phyloP scores from a whole-genome alignment of 305 asterid genomes.

The Nicotiana rustica region DNA sequence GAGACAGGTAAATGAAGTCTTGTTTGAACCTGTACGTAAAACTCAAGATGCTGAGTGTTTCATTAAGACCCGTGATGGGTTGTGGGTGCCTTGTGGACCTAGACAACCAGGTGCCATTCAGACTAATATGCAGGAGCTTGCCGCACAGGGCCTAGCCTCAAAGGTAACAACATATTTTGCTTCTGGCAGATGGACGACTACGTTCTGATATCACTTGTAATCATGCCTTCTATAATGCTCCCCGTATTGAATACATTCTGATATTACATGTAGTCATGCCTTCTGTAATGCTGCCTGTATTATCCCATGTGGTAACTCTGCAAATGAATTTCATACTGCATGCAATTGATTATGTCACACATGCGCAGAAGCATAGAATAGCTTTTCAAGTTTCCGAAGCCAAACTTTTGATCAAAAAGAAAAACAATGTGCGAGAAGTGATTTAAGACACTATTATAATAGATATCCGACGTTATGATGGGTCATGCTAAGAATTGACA shows the following conservation, averaged over 20 bases:
- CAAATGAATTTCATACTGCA: not conserved
- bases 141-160: slow-evolving; percentile 43
- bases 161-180: slow-evolving; percentile 33
- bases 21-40: slow-evolving; percentile 47
- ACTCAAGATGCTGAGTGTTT: slow-evolving; percentile 47
- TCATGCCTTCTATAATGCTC: not conserved
- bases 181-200: slow-evolving; percentile 1
- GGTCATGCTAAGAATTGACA: not conserved
- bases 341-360: not conserved
- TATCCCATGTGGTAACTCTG: not conserved
- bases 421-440: not conserved
- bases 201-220: not conserved
- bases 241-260: not conserved
- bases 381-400: not conserved
- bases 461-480: not conserved
- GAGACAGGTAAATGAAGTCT: slow-evolving; percentile 41
- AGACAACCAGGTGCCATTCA: slow-evolving; percentile 44
- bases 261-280: slow-evolving; percentile 2
- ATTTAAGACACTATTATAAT: not conserved
- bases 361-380: not conserved
- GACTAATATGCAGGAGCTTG: slow-evolving; percentile 45
- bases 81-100: slow-evolving; percentile 47
- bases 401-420: not conserved
- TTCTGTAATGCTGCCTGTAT: not conserved
- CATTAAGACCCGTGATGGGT: slow-evolving; percentile 35